phyloP scores from a whole-genome alignment of 768 basidiomycete genomes.

The Tricholoma hemisulphureum region DNA sequence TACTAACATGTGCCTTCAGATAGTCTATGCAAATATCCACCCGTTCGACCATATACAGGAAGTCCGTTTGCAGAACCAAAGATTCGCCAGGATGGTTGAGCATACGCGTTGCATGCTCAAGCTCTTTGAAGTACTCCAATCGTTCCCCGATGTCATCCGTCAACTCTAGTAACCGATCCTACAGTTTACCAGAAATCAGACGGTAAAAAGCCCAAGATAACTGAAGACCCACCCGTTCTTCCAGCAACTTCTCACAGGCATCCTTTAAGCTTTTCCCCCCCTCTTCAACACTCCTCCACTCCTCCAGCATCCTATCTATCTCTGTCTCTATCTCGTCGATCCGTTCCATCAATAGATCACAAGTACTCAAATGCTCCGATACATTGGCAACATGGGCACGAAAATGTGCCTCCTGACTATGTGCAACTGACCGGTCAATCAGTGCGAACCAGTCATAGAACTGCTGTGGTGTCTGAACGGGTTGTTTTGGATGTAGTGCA shows the following conservation, averaged over 20 bases:
- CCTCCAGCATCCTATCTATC: slow-evolving; percentile 79
- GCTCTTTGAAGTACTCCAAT: slow-evolving; percentile 91
- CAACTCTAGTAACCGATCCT: slow-evolving; percentile 76
- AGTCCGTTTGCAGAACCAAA: slow-evolving; percentile 86
- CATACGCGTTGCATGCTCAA: slow-evolving; percentile 91
- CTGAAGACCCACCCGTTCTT: slow-evolving; percentile 71
- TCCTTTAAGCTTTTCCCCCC: slow-evolving; percentile 88
- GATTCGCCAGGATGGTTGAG: slow-evolving; percentile 92
- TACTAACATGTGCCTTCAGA: slow-evolving; percentile 77
- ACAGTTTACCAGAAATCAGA: slow-evolving; percentile 4
- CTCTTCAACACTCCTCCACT: slow-evolving; percentile 87
- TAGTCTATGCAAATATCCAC: slow-evolving; percentile 95
- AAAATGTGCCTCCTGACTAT: slow-evolving; percentile 93
- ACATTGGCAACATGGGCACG: slow-evolving; percentile 79
- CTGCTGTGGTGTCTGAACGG: slow-evolving; percentile 89
- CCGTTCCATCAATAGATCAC: slow-evolving; percentile 68
- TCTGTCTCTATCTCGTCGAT: slow-evolving; percentile 73
- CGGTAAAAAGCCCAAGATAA: not conserved
- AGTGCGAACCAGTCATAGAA: slow-evolving; percentile 96
- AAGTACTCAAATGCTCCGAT: slow-evolving; percentile 71
- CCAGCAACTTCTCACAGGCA: slow-evolving; percentile 84
- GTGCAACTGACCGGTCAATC: slow-evolving; percentile 86
- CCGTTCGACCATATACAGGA: slow-evolving; percentile 93
- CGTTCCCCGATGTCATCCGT: slow-evolving; percentile 81
- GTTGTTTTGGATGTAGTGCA: slow-evolving; percentile 69